Conservation (phyloP, 768 basidiomycete genomes). For the Harrya chromipes region DNA sequence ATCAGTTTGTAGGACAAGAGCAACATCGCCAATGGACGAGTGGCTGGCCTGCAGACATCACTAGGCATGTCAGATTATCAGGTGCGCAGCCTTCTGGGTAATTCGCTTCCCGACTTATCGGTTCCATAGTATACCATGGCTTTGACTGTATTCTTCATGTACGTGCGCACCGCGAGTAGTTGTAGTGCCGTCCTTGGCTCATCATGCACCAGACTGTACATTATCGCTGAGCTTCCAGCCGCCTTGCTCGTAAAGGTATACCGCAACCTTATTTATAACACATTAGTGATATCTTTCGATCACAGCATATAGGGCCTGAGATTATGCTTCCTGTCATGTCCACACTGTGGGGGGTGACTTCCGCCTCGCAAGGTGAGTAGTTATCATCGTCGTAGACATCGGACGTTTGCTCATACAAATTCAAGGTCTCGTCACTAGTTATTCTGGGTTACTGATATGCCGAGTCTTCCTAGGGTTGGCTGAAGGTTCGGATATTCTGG, state of each 20-base stretch:
- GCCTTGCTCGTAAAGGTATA: conserved; percentile 52
- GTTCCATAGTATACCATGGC: conserved; percentile 32
- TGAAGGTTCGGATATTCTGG: conserved; percentile 43
- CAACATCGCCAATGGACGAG: conserved; percentile 57
- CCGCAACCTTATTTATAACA: background rate
- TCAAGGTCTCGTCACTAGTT: conserved; percentile 37
- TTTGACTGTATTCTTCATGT: conserved; percentile 30
- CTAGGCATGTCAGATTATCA: conserved; percentile 34
- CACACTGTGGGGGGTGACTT: conserved; percentile 60
- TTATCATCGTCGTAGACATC: background rate
- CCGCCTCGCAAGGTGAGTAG: conserved; percentile 51
- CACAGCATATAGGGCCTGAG: conserved; percentile 46
- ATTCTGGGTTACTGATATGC: conserved; percentile 24
- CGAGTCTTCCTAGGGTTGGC: conserved; percentile 50
- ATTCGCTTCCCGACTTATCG: background rate
- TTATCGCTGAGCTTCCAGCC: conserved; percentile 55
- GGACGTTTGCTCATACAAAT: background rate
- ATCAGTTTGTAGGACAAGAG: conserved; percentile 28
- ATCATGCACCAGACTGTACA: conserved; percentile 39
- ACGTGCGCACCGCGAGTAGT: background rate
- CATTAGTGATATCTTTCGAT: background rate
- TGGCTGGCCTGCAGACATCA: conserved; percentile 56
- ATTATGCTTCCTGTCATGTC: conserved; percentile 59
- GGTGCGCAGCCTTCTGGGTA: conserved; percentile 1
- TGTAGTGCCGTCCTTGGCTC: background rate